Evolutionary conservation across 2,329 filamentous ascomycete species (phyloP).

Genomic region (Coniochaeta prunicola): DNA sequence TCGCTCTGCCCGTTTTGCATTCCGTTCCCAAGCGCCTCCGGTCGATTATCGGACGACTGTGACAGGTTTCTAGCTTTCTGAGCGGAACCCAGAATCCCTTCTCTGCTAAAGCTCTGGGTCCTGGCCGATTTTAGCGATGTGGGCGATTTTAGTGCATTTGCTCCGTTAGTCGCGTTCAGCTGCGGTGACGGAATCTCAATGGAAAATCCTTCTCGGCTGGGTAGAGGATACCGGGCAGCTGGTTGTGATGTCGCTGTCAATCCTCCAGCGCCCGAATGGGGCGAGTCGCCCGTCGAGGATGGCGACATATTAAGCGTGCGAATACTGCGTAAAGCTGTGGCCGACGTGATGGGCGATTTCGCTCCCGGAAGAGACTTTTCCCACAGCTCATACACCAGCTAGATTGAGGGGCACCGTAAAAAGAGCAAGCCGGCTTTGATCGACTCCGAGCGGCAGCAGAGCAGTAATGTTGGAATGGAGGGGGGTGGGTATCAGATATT

Average conservation of each 20-base stretch:
- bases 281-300: slow-evolving; percentile 47
- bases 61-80: slow-evolving; percentile 49
- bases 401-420: neutral
- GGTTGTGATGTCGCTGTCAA: slow-evolving; percentile 26
- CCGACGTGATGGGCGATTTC: slow-evolving; percentile 6
- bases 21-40: slow-evolving; percentile 34
- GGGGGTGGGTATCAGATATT: neutral
- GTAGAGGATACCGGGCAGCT: slow-evolving; percentile 34
- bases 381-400: neutral
- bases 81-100: slow-evolving; percentile 45
- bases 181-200: slow-evolving; percentile 41
- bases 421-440: neutral
- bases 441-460: neutral
- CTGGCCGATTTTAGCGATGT: slow-evolving; percentile 38
- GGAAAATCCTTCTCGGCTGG: slow-evolving; percentile 38
- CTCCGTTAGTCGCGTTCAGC: slow-evolving; percentile 32
- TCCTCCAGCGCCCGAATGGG: slow-evolving; percentile 30
- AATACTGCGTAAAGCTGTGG: slow-evolving; percentile 9
- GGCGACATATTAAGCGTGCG: slow-evolving; percentile 37
- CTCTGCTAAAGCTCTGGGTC: slow-evolving; percentile 43
- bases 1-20: slow-evolving; percentile 38
- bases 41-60: slow-evolving; percentile 42
- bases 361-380: slow-evolving; percentile 6
- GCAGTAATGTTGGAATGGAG: neutral
- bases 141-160: slow-evolving; percentile 42